Conservation (phyloP, 2,329 filamentous ascomycete species). For the Mollisia scopiformis region DNA sequence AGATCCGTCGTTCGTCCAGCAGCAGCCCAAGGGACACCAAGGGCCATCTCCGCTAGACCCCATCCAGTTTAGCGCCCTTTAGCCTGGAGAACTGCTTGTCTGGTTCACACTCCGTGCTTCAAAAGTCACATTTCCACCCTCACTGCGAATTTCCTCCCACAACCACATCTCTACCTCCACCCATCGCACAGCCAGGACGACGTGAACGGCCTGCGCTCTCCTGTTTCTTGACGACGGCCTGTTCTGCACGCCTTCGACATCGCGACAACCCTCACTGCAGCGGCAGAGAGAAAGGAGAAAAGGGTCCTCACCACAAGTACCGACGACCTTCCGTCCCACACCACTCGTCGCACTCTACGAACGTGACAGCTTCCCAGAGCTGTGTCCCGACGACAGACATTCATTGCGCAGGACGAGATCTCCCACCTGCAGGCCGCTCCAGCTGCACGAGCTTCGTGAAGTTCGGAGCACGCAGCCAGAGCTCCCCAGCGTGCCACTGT, state of each 20-base stretch:
- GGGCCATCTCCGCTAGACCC: not conserved
- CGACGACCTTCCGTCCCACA: slow-evolving; percentile 11
- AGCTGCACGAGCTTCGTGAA: slow-evolving; percentile 27
- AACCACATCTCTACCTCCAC: not conserved
- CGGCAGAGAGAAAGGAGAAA: slow-evolving; percentile 16
- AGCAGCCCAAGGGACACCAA: no score
- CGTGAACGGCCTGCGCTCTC: slow-evolving; percentile 4
- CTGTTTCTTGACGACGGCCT: not conserved
- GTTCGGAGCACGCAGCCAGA: slow-evolving; percentile 30
- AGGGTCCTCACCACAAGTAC: slow-evolving; percentile 20
- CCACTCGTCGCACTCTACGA: slow-evolving; percentile 1
- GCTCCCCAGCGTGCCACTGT: slow-evolving; percentile 35
- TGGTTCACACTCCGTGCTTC: not conserved
- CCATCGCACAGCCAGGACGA: not conserved
- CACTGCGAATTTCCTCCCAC: slow-evolving; percentile 8
- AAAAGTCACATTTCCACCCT: slow-evolving; percentile 9
- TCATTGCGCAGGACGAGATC: slow-evolving; percentile 16
- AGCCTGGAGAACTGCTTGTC: not conserved
- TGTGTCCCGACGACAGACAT: slow-evolving; percentile 7
- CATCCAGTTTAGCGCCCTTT: not conserved
- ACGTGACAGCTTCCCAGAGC: slow-evolving; percentile 14
- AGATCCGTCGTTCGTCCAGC: no score
- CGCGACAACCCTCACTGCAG: not conserved
- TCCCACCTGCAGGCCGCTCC: slow-evolving; percentile 13
- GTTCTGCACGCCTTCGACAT: slow-evolving; percentile 5